These are phyloP conservation scores for Arabidopsis suecica DNA, from an alignment of 345 rosid species.

Conservation along the genomic window DNA sequence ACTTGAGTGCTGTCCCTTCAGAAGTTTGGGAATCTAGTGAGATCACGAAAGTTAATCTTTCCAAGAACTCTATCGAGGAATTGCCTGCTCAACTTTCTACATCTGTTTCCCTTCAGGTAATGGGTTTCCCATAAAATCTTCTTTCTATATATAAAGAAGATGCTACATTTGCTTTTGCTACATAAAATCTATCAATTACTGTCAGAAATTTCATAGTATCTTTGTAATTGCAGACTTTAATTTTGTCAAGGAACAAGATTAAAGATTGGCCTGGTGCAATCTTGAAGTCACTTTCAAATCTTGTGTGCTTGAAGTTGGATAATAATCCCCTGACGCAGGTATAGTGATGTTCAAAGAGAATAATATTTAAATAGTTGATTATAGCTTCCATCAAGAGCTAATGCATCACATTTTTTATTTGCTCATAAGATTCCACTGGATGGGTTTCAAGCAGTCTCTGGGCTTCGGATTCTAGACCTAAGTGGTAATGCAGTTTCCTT, in stretches of 20 bases:
- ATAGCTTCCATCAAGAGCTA: conserved; percentile 12
- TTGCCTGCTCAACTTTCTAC: conserved; percentile 78
- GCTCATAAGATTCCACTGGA: conserved; percentile 67
- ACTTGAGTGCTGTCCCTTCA: conserved; percentile 74
- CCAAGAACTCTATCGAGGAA: conserved; percentile 80
- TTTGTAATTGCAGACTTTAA: conserved; percentile 62
- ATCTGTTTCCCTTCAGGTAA: conserved; percentile 74
- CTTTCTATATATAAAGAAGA: not conserved
- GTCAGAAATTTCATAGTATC: not conserved
- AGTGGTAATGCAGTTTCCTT: conserved; percentile 74
- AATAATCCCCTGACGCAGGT: conserved; percentile 79
- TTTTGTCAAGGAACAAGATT: conserved; percentile 80
- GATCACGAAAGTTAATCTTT: conserved; percentile 72
- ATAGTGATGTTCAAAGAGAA: conserved; percentile 23
- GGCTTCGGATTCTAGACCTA: conserved; percentile 79
- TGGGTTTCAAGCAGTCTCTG: conserved; percentile 73
- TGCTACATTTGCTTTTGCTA: not conserved
- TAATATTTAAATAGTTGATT: not conserved
- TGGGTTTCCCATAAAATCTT: conserved; percentile 2
- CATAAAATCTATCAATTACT: not conserved
- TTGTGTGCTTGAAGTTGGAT: conserved; percentile 83
- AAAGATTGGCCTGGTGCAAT: conserved; percentile 79
- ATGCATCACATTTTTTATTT: conserved; percentile 40
- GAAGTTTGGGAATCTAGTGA: conserved; percentile 85
- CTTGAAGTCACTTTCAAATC: conserved; percentile 68